Percentiles rank a stretch among this genome's conserved stretches.
phyloP scores from a whole-genome alignment of 352 stramenopile species.

The Pythium coloratum region DNA sequence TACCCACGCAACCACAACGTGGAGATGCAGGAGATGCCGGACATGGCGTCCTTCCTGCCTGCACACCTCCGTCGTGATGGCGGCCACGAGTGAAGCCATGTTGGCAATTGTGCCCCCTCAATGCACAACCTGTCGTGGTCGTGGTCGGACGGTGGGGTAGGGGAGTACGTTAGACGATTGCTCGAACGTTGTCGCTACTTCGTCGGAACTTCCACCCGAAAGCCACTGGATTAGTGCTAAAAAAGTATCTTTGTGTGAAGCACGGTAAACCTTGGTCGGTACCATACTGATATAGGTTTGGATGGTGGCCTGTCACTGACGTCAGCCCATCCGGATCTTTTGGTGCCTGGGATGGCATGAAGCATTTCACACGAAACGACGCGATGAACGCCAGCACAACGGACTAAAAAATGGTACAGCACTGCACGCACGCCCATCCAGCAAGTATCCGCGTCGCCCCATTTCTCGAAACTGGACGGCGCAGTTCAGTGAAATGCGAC shows the following conservation, averaged over 20 bases:
- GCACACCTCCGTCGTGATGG: not conserved
- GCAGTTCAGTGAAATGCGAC: not conserved
- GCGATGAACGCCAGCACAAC: not conserved
- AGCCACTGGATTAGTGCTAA: not conserved
- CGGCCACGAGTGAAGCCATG: conserved; percentile 15
- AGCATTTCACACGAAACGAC: conserved; percentile 7
- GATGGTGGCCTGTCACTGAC: not conserved
- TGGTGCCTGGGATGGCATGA: conserved; percentile 5
- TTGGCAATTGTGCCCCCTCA: conserved; percentile 14
- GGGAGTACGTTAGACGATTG: not conserved
- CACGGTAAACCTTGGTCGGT: too few relatives aligned
- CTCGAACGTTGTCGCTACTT: not conserved
- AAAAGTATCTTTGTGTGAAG: not conserved
- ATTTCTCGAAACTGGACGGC: not conserved
- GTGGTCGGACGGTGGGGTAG: not conserved
- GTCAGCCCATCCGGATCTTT: conserved; percentile 1
- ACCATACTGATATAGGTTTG: not conserved
- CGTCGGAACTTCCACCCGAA: not conserved
- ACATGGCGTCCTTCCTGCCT: conserved; percentile 37
- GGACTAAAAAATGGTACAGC: not conserved
- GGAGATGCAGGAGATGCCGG: conserved; percentile 34
- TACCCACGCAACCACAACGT: conserved; percentile 46
- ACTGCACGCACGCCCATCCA: not conserved
- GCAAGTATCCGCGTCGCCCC: not conserved
- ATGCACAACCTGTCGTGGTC: conserved; percentile 9